These are phyloP conservation scores for Filobasidium floriforme DNA, from an alignment of 768 basidiomycete genomes.

Conservation along the genomic window DNA sequence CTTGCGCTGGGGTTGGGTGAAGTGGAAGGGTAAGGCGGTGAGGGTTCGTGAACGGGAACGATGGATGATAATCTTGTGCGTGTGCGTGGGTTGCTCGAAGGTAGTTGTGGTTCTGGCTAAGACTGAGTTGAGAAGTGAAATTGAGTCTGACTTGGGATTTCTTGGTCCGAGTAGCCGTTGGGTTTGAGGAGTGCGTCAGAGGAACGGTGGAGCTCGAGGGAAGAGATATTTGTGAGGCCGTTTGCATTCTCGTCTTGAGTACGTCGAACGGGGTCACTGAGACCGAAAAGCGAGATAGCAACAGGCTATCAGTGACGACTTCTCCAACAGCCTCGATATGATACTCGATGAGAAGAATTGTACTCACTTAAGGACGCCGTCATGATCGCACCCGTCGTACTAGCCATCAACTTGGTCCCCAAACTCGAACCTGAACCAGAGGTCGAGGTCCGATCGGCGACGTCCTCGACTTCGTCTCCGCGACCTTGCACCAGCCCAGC, in stretches of 20 bases:
- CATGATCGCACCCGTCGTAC: slow-evolving; percentile 41
- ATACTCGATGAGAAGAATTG: background rate
- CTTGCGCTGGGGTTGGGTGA: background rate
- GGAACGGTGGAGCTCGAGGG: slow-evolving; percentile 24
- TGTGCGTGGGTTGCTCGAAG: slow-evolving; percentile 30
- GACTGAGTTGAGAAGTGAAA: no score
- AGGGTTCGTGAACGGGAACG: background rate
- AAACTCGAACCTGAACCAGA: background rate
- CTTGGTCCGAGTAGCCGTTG: no score
- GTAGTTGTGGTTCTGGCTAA: no score
- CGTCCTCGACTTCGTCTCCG: no score
- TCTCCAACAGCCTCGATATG: no score
- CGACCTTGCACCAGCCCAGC: no score
- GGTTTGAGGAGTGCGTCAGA: slow-evolving; percentile 9
- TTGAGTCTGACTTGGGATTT: no score
- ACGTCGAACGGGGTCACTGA: slow-evolving; percentile 99
- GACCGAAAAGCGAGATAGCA: no score
- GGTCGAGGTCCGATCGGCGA: no score
- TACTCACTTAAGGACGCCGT: slow-evolving; percentile 40
- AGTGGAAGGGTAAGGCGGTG: background rate
- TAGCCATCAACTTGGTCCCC: slow-evolving; percentile 38
- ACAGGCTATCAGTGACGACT: no score
- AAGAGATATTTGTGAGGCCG: slow-evolving; percentile 46
- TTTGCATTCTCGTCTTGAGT: slow-evolving; percentile 91
- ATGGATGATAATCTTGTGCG: no score